Percentiles rank a stretch among this genome's conserved stretches.
Conservation (phyloP, 305 asterid species). For the Fraxinus xanthoxyloides region DNA sequence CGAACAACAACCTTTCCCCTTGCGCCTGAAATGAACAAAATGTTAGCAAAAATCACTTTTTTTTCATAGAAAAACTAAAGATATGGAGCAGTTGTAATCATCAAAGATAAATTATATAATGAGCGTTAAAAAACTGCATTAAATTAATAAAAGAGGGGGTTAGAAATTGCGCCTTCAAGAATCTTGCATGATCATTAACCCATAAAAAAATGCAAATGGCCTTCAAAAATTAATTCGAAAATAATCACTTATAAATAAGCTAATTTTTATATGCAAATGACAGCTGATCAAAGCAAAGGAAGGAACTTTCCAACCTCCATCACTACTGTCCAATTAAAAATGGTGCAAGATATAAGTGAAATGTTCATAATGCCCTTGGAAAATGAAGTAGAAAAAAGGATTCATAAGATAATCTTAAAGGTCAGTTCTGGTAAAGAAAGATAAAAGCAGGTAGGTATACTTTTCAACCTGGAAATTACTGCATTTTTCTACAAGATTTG, state of each 20-base stretch:
- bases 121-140: constrained; percentile 20
- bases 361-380: constrained; percentile 29
- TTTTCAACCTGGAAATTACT: constrained; percentile 31
- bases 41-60: constrained; percentile 17
- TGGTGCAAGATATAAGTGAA: neutral
- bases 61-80: constrained; percentile 29
- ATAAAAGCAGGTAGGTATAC: constrained; percentile 33
- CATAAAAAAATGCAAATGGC: constrained; percentile 20
- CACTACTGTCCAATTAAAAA: constrained; percentile 34
- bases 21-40: constrained; percentile 42
- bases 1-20: constrained; percentile 23
- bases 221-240: constrained; percentile 15
- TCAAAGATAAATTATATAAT: constrained; percentile 30
- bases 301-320: constrained; percentile 45
- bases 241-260: neutral
- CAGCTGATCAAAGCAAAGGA: constrained; percentile 49
- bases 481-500: constrained; percentile 15
- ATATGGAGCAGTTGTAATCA: constrained; percentile 56
- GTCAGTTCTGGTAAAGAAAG: constrained; percentile 14
- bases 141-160: constrained; percentile 14
- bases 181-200: constrained; percentile 67
- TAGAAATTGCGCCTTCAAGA: constrained; percentile 49
- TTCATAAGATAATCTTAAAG: constrained; percentile 3
- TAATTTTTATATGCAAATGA: constrained; percentile 23
- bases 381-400: constrained; percentile 12